A percentile compares a stretch with the other conserved stretches of the same genome.
These are phyloP conservation scores for Spathaspora arborariae DNA, from an alignment of 805 yeast species.

Conservation along the genomic window DNA sequence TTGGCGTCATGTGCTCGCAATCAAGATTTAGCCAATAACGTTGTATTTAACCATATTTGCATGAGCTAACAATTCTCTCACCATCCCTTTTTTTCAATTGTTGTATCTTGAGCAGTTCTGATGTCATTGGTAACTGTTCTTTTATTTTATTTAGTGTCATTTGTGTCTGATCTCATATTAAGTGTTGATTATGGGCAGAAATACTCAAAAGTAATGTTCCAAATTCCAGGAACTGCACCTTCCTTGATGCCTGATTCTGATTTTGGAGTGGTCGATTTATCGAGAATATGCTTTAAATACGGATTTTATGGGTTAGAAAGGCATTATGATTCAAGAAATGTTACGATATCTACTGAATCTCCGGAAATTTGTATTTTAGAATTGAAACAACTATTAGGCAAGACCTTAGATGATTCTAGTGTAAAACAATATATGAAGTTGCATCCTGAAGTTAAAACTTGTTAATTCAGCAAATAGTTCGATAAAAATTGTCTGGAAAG, in stretches of 20 bases:
- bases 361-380: slow-evolving; percentile 68
- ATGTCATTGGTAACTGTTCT: too few relatives aligned
- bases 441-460: slow-evolving; percentile 59
- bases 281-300: slow-evolving; percentile 66
- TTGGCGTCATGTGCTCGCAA: too few relatives aligned
- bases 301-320: slow-evolving; percentile 51
- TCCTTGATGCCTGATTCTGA: slow-evolving; percentile 88
- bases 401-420: slow-evolving; percentile 46
- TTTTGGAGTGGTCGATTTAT: slow-evolving; percentile 83
- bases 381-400: slow-evolving; percentile 71
- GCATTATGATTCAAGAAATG: slow-evolving; percentile 70
- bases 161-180: slow-evolving; percentile 56
- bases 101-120: too few relatives aligned
- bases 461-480: slow-evolving; percentile 42
- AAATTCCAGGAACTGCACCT: slow-evolving; percentile 87
- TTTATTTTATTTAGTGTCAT: slow-evolving; percentile 6
- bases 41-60: too few relatives aligned
- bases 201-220: slow-evolving; percentile 77
- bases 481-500: slow-evolving; percentile 50
- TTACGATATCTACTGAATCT: slow-evolving; percentile 63
- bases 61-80: too few relatives aligned
- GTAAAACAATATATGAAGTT: slow-evolving; percentile 44
- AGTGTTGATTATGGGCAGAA: slow-evolving; percentile 92
- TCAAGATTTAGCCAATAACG: too few relatives aligned
- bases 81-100: too few relatives aligned